A percentile compares a stretch with the other conserved stretches of the same genome.
These are phyloP conservation scores for Ganoderma lucidum DNA, from an alignment of 1,284 basidiomycete genomes.

Conservation along the genomic window DNA sequence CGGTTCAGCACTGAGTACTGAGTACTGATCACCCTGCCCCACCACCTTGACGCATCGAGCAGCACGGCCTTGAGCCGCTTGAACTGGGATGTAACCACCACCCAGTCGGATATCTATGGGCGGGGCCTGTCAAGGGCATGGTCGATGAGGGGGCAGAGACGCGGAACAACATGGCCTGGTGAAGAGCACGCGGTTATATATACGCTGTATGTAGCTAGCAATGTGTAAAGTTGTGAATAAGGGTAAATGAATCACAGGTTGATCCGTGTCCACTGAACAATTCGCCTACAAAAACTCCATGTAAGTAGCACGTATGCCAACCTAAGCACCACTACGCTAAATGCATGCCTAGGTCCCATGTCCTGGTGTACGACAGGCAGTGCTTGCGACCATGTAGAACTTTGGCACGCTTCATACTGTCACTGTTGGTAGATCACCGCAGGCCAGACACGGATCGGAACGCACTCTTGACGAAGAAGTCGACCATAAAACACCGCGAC, in stretches of 20 bases:
- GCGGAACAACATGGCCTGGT: conserved; percentile 32
- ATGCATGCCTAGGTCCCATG: neutral
- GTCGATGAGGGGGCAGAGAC: no score
- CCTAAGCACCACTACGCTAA: neutral
- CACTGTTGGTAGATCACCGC: neutral
- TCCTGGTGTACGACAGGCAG: neutral
- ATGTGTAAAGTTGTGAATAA: neutral
- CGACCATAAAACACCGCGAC: neutral
- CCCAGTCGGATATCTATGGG: conserved; percentile 47
- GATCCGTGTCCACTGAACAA: neutral
- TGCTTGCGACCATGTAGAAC: neutral
- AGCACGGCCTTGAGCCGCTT: conserved; percentile 51
- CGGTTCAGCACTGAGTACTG: no score
- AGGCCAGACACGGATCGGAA: neutral
- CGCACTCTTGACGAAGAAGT: neutral
- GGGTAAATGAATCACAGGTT: neutral
- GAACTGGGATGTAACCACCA: conserved; percentile 57
- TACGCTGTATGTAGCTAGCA: no score
- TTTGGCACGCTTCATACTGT: neutral
- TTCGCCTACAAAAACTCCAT: neutral
- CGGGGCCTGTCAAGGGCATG: conserved; percentile 31
- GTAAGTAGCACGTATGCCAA: neutral
- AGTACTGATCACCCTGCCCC: no score
- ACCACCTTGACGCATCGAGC: conserved; percentile 17
- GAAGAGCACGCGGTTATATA: conserved; percentile 44